A percentile compares a stretch with the other conserved stretches of the same genome.
phyloP scores from a whole-genome alignment of 2,329 filamentous ascomycete genomes.

The Penicillium aurantiogriseum region DNA sequence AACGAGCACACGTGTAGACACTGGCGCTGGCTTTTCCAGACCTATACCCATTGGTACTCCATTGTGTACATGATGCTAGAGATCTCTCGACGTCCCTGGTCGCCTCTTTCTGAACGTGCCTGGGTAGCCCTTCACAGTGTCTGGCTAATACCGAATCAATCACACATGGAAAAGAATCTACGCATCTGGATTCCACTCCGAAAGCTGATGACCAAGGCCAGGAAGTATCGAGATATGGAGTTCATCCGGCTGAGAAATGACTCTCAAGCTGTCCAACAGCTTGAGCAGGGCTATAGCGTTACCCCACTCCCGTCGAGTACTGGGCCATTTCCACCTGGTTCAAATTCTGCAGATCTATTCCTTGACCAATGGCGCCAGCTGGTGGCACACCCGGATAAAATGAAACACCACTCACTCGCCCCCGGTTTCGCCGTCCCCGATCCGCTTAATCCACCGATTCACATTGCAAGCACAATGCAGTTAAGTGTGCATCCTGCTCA shows the following conservation, averaged over 20 bases:
- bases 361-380: slow-evolving; percentile 34
- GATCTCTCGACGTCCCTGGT: slow-evolving; percentile 48
- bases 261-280: slow-evolving; percentile 18
- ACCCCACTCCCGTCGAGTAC: slow-evolving; percentile 28
- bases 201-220: slow-evolving; percentile 32
- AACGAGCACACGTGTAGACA: slow-evolving; percentile 49
- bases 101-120: slow-evolving; percentile 47
- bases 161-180: slow-evolving; percentile 31
- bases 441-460: not conserved
- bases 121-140: slow-evolving; percentile 48
- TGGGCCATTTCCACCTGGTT: slow-evolving; percentile 23
- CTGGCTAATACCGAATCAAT: slow-evolving; percentile 42
- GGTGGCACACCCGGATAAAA: slow-evolving; percentile 3
- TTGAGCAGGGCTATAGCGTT: slow-evolving; percentile 9
- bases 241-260: slow-evolving; percentile 30
- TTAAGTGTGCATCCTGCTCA: not conserved
- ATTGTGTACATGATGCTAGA: slow-evolving; percentile 58
- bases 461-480: not conserved
- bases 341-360: slow-evolving; percentile 19
- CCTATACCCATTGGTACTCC: slow-evolving; percentile 60
- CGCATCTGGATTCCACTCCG: slow-evolving; percentile 38
- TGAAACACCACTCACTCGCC: no score
- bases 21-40: slow-evolving; percentile 61
- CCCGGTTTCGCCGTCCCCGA: no score
- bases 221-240: slow-evolving; percentile 35